phyloP scores from a whole-genome alignment of 768 basidiomycete genomes.

The Lentinus brumalis region DNA sequence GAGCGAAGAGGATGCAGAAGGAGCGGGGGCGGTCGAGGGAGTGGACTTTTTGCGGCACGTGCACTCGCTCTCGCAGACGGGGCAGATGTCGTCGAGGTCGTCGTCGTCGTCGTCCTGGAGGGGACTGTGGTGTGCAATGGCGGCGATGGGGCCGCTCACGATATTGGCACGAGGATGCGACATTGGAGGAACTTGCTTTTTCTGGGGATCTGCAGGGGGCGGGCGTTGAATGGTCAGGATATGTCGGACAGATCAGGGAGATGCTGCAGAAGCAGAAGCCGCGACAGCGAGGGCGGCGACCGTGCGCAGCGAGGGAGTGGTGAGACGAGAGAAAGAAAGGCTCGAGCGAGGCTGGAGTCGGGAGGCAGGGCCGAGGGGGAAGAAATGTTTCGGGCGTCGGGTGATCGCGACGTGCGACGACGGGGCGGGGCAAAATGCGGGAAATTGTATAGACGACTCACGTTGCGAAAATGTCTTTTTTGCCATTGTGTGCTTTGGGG shows the following conservation, averaged over 20 bases:
- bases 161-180: constrained; percentile 71
- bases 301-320: neutral
- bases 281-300: neutral
- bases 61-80: constrained; percentile 89
- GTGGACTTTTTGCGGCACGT: constrained; percentile 62
- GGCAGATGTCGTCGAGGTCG: constrained; percentile 87
- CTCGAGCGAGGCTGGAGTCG: constrained; percentile 4
- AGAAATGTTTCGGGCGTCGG: constrained; percentile 11
- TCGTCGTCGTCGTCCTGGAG: constrained; percentile 50
- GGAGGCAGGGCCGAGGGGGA: constrained; percentile 13
- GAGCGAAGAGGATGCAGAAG: constrained; percentile 36
- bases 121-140: constrained; percentile 4
- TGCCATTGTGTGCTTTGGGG: constrained; percentile 24
- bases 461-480: constrained; percentile 25
- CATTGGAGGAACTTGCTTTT: constrained; percentile 62
- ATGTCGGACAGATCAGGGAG: constrained; percentile 4
- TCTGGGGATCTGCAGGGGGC: constrained; percentile 38
- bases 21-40: constrained; percentile 28
- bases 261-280: neutral
- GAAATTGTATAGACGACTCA: constrained; percentile 16
- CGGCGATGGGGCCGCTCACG: constrained; percentile 45
- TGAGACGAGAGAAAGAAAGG: neutral
- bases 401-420: constrained; percentile 10
- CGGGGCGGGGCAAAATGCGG: neutral
- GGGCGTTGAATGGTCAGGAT: constrained; percentile 8